These are phyloP conservation scores for Ambrosia hybrid DNA, from an alignment of 140 eudicot species.

Conservation along the genomic window DNA sequence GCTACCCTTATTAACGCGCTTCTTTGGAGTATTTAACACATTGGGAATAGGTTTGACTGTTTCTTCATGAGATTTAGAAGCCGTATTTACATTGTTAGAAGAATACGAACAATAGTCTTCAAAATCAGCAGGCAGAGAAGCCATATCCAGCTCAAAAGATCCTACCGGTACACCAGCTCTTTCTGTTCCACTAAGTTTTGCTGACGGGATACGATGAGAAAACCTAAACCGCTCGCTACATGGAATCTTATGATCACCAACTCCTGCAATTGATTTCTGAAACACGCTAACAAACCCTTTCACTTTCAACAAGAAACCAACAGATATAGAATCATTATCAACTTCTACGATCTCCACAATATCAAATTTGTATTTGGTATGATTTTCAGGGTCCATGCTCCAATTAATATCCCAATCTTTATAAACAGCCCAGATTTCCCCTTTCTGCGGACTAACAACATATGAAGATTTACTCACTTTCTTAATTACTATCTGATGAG, in stretches of 20 bases:
- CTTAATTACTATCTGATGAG: conserved; percentile 53
- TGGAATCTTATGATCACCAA: conserved; percentile 28
- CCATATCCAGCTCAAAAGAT: conserved; percentile 91
- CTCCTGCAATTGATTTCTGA: conserved; percentile 36
- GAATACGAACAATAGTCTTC: conserved; percentile 24
- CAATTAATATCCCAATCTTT: conserved; percentile 79
- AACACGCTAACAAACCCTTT: conserved; percentile 67
- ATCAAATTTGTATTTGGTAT: conserved; percentile 50
- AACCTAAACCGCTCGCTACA: conserved; percentile 54
- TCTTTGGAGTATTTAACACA: conserved; percentile 30
- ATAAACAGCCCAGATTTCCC: conserved; percentile 86
- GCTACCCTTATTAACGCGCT: conserved; percentile 24
- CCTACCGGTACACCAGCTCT: conserved; percentile 73
- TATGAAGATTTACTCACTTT: conserved; percentile 30
- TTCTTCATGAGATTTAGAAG: conserved; percentile 7
- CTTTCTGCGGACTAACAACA: conserved; percentile 52
- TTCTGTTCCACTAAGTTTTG: conserved; percentile 64
- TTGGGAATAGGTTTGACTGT: conserved; percentile 4
- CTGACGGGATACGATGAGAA: conserved; percentile 71
- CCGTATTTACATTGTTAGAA: conserved; percentile 27
- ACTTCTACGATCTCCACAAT: conserved; percentile 70
- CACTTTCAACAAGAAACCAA: conserved; percentile 66
- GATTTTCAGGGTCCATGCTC: conserved; percentile 51
- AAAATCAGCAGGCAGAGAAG: conserved; percentile 51
- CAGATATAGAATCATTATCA: conserved; percentile 37